These are phyloP conservation scores for Starmera quercuum DNA, from an alignment of 805 yeast species.

Conservation along the genomic window DNA sequence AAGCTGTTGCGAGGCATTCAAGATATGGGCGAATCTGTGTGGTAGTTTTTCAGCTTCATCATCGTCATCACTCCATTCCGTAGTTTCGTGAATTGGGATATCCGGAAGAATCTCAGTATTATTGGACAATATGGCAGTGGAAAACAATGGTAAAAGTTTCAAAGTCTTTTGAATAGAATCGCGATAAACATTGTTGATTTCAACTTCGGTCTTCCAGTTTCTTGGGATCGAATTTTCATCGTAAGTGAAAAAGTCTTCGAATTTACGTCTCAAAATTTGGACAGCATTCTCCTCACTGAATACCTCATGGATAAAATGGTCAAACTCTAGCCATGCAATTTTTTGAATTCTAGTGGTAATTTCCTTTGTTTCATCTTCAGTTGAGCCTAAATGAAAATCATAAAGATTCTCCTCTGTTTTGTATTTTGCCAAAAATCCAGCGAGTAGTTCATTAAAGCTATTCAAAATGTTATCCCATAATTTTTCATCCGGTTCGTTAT, in stretches of 20 bases:
- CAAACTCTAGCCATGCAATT: constrained; percentile 60
- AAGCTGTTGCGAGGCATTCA: constrained; percentile 49
- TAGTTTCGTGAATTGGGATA: constrained; percentile 29
- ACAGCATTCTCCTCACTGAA: constrained; percentile 61
- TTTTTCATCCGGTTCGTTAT: constrained; percentile 31
- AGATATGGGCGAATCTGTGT: constrained; percentile 46
- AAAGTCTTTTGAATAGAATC: constrained; percentile 54
- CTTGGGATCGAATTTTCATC: constrained; percentile 78
- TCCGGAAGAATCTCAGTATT: constrained; percentile 57
- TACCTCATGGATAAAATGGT: constrained; percentile 50
- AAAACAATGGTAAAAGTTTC: constrained; percentile 46
- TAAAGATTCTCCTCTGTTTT: constrained; percentile 20
- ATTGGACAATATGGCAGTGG: constrained; percentile 41
- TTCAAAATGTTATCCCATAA: constrained; percentile 56
- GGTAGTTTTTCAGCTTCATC: constrained; percentile 34
- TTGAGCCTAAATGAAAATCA: constrained; percentile 65
- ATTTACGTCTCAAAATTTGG: constrained; percentile 62
- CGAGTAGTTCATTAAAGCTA: constrained; percentile 32
- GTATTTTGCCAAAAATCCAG: constrained; percentile 23
- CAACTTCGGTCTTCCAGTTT: constrained; percentile 67
- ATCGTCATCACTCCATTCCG: constrained; percentile 20
- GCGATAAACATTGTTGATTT: constrained; percentile 60
- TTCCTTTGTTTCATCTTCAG: constrained; percentile 30
- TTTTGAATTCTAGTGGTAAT: constrained; percentile 38
- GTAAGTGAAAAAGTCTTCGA: constrained; percentile 78